A percentile compares a stretch with the other conserved stretches of the same genome.
Evolutionary conservation across 1,139 yeast species (phyloP).

Genomic region (Sugiyamaella grinbergsii): DNA sequence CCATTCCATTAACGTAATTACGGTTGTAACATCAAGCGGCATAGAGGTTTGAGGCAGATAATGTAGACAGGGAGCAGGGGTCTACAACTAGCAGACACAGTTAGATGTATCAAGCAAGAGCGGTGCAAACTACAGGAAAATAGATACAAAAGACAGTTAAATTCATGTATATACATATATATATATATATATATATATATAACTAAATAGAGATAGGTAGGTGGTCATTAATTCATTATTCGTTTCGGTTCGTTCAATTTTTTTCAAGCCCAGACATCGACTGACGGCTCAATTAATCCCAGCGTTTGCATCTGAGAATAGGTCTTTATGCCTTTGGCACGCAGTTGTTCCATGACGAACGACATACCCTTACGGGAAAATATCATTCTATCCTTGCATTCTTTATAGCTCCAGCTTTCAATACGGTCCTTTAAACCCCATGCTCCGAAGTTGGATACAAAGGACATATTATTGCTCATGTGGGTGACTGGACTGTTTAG

Average conservation of each 20-base stretch:
- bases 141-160: no score
- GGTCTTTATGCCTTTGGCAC: conserved; percentile 43
- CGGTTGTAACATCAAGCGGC: no score
- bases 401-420: conserved; percentile 78
- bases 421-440: conserved; percentile 70
- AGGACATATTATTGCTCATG: conserved; percentile 54
- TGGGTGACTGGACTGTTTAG: conserved; percentile 27
- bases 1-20: no score
- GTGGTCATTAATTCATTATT: conserved; percentile 11
- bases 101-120: no score
- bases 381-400: conserved; percentile 66
- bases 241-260: not conserved
- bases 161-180: not conserved
- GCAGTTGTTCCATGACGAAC: conserved; percentile 68
- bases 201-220: not conserved
- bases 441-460: conserved; percentile 64
- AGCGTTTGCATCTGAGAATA: conserved; percentile 21
- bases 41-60: no score
- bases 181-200: conserved; percentile 4
- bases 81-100: no score
- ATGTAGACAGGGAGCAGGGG: no score
- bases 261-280: conserved; percentile 12
- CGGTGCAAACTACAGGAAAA: no score
- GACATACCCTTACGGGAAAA: conserved; percentile 74
- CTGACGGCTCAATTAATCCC: conserved; percentile 11